Evolutionary conservation across 2,329 filamentous ascomycete genomes (phyloP).

Genomic region (Xylaria sp.): DNA sequence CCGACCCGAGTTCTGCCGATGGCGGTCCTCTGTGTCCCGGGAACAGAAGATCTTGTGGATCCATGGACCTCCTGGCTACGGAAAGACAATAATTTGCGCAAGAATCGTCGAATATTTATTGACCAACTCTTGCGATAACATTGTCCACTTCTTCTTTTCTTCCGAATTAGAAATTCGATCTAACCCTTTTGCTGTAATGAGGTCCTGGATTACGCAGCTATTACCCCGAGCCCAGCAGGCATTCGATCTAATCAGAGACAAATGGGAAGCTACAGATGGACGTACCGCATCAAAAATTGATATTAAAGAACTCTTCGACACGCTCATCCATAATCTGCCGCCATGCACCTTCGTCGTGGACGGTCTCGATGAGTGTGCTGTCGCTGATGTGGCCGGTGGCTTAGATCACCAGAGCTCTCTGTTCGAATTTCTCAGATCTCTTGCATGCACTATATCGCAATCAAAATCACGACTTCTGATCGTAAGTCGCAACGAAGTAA

Average conservation of each 20-base stretch:
- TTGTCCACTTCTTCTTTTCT: slow-evolving; percentile 45
- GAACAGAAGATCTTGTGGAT: slow-evolving; percentile 41
- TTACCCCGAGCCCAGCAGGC: slow-evolving; percentile 7
- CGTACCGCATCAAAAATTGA: slow-evolving; percentile 24
- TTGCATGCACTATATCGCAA: slow-evolving; percentile 2
- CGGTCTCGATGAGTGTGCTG: slow-evolving; percentile 44
- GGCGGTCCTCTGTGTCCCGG: slow-evolving; percentile 22
- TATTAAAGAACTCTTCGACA: slow-evolving; percentile 30
- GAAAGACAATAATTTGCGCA: slow-evolving; percentile 44
- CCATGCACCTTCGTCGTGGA: slow-evolving; percentile 39
- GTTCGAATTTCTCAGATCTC: slow-evolving; percentile 27
- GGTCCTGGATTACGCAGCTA: slow-evolving; percentile 42
- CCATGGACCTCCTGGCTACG: slow-evolving; percentile 40
- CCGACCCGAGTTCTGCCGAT: slow-evolving; percentile 20
- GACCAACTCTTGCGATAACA: rapidly evolving
- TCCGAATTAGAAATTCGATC: slow-evolving; percentile 34
- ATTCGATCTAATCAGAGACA: slow-evolving; percentile 22
- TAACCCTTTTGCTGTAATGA: slow-evolving; percentile 36
- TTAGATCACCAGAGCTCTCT: not conserved
- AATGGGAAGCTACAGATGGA: not conserved
- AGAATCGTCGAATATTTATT: slow-evolving; percentile 37
- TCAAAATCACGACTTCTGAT: slow-evolving; percentile 33
- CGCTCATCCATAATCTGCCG: slow-evolving; percentile 21
- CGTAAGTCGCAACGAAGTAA: slow-evolving; percentile 35
- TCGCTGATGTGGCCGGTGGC: not conserved